These are phyloP conservation scores for Iodosphaeria phyllophila DNA, from an alignment of 2,329 filamentous ascomycete genomes.

Conservation along the genomic window DNA sequence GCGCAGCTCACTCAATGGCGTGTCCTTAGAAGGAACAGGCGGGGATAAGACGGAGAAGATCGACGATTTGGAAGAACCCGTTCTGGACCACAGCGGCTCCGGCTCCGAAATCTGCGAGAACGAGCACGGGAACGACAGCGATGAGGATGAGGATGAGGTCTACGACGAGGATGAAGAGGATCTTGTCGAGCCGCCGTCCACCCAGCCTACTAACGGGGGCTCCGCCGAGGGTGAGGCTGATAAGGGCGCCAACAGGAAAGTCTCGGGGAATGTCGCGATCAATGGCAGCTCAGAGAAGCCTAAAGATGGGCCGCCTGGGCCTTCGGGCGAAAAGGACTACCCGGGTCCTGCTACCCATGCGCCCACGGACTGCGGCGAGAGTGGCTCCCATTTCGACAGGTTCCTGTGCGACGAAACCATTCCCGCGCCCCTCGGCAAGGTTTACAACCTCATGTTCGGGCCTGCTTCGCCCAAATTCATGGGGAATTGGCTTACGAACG, in stretches of 20 bases:
- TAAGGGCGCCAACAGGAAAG: constrained; percentile 49
- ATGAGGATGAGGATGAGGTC: constrained; percentile 37
- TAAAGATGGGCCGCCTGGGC: constrained; percentile 24
- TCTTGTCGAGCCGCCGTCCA: constrained; percentile 29
- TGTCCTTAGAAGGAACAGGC: constrained; percentile 60
- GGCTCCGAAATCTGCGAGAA: constrained; percentile 38
- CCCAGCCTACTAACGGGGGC: constrained; percentile 20
- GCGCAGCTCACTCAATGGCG: constrained; percentile 79
- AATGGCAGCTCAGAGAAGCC: constrained; percentile 30
- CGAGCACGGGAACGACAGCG: too few species aligned
- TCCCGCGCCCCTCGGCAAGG: constrained; percentile 73
- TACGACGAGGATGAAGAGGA: constrained; percentile 68
- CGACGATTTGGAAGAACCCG: constrained; percentile 27
- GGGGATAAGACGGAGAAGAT: constrained; percentile 86
- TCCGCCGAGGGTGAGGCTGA: constrained; percentile 36
- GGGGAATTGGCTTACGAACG: constrained; percentile 65
- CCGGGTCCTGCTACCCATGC: constrained; percentile 69
- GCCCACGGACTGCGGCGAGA: constrained; percentile 72
- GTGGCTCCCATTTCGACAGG: constrained; percentile 65
- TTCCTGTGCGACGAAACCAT: constrained; percentile 72
- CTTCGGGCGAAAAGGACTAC: constrained; percentile 41
- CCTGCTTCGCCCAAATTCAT: constrained; percentile 64
- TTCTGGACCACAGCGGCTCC: constrained; percentile 33
- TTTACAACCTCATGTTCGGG: constrained; percentile 80
- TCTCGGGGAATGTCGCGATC: constrained; percentile 35